Evolutionary conservation across 1,139 yeast genomes (phyloP).

Genomic region (Candida freyschussii): DNA sequence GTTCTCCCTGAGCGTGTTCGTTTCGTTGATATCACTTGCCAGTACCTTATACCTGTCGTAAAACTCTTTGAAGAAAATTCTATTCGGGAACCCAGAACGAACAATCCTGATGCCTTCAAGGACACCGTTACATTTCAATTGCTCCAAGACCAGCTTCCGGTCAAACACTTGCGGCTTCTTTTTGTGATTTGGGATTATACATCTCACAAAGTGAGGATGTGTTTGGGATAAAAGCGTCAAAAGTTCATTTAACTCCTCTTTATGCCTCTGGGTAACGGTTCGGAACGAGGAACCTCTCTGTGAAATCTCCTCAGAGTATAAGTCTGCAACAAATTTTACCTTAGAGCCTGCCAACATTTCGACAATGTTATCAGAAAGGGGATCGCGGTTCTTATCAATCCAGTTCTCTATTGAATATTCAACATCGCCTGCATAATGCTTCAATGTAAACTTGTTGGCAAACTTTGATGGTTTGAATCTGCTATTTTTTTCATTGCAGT

Average conservation of each 20-base stretch:
- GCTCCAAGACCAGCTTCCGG: constrained; percentile 75
- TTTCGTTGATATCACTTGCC: constrained; percentile 36
- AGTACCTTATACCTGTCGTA: constrained; percentile 68
- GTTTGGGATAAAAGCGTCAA: constrained; percentile 75
- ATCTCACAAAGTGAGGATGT: constrained; percentile 94
- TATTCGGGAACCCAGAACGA: constrained; percentile 93
- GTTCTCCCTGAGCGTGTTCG: constrained; percentile 54
- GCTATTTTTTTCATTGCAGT: constrained; percentile 35
- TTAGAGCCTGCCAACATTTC: constrained; percentile 52
- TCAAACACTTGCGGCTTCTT: constrained; percentile 72
- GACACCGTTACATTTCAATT: constrained; percentile 94
- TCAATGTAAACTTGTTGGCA: constrained; percentile 67
- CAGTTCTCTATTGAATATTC: constrained; percentile 90
- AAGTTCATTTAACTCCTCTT: constrained; percentile 71
- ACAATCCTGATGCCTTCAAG: constrained; percentile 97
- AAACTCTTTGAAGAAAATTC: constrained; percentile 81
- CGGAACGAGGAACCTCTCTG: constrained; percentile 40
- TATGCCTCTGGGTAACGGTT: constrained; percentile 83
- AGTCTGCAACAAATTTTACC: constrained; percentile 44
- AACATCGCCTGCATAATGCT: constrained; percentile 94
- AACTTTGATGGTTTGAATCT: constrained; percentile 72
- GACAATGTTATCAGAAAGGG: constrained; percentile 73
- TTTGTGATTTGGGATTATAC: constrained; percentile 83
- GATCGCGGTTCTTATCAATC: constrained; percentile 94
- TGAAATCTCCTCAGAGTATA: constrained; percentile 35